Evolutionary conservation across 768 basidiomycete genomes (phyloP).

Genomic region (Leccinellum rugosiceps): DNA sequence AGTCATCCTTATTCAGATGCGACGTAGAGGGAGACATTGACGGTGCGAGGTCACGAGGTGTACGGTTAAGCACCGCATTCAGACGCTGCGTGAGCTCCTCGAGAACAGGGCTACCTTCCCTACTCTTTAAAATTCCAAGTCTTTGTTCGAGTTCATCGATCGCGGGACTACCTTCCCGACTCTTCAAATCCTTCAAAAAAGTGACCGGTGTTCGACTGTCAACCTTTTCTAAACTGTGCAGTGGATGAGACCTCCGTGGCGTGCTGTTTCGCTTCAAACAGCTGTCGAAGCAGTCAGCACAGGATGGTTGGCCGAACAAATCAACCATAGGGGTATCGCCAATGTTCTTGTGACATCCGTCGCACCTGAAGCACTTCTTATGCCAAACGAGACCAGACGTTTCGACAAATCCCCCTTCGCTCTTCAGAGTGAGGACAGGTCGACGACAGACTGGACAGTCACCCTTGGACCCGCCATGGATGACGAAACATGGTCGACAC

Average conservation of each 20-base stretch:
- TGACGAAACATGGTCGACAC: constrained; percentile 69
- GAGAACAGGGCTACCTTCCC: constrained; percentile 53
- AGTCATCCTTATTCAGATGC: constrained; percentile 13
- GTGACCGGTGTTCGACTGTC: constrained; percentile 45
- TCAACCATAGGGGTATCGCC: constrained; percentile 79
- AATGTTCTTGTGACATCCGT: constrained; percentile 68
- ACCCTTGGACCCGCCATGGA: constrained; percentile 76
- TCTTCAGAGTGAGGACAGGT: constrained; percentile 70
- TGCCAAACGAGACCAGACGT: constrained; percentile 74
- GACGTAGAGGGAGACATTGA: constrained; percentile 25
- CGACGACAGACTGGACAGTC: constrained; percentile 63
- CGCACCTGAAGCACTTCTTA: constrained; percentile 75
- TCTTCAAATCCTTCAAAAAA: constrained; percentile 39
- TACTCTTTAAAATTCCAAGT: constrained; percentile 51
- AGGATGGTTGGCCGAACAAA: constrained; percentile 76
- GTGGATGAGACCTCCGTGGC: constrained; percentile 37
- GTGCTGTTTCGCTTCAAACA: constrained; percentile 59
- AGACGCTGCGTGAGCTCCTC: constrained; percentile 49
- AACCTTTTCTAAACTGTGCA: constrained; percentile 22
- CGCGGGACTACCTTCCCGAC: constrained; percentile 55
- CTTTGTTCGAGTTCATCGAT: constrained; percentile 64
- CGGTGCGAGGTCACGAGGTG: constrained; percentile 27
- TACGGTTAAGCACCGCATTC: constrained; percentile 39
- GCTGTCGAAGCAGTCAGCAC: constrained; percentile 75
- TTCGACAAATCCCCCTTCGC: constrained; percentile 77